phyloP scores from a whole-genome alignment of 306 rosid species.

The cucumber (Cucumis sativus) region Cucumber_9930_V3 NC_026656.2:560501-561000 shows the following conservation, averaged over 20 bases:
- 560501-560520: conserved; percentile 3
- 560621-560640: conserved; percentile 97
- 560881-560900: background rate
- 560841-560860: background rate
- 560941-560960: conserved; percentile 51
- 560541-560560: background rate
- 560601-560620: conserved; percentile 68
- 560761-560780: conserved; percentile 38
- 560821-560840: background rate
- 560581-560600: conserved; percentile 75
- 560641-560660: conserved; percentile 85
- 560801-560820: background rate
- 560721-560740: conserved; percentile 81
- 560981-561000: conserved; percentile 40
- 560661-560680: conserved; percentile 86
- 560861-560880: background rate
- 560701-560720: conserved; percentile 77
- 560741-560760: conserved; percentile 70
- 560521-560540: background rate
- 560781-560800: background rate
- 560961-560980: conserved; percentile 57
- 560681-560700: conserved; percentile 81
- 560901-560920: conserved; percentile 20
- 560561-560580: conserved; percentile 29
- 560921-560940: conserved; percentile 75